Base-by-base conservation (phyloP, 1,284 basidiomycete species). In the Chondrostereum purpureum region DNA sequence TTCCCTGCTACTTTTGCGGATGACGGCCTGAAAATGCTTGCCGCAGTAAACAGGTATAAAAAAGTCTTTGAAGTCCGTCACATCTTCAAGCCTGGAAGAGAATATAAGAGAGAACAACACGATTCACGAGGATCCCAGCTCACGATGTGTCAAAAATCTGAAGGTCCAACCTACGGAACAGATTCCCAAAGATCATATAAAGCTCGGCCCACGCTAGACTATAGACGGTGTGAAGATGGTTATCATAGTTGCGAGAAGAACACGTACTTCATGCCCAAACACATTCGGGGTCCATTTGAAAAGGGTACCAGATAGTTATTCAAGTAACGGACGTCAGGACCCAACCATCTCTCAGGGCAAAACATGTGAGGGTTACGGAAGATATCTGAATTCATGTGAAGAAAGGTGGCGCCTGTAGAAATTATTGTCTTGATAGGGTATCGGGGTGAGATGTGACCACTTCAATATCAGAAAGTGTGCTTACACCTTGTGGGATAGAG, bases 211-310 rank as follows among this genome's bases (percentile, higher is more conserved):
- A 60, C 2, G 52, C 60, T 13, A 62, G 43, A 41, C 60, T 62
- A 37, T 2, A 8, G 39, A 21, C 12, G 2, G 12, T 31, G 35
- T 21, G 14, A 3, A 24, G 1, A 3, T n/a, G n/a, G n/a, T n/a
- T n/a, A 8, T 18, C 19, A 21, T 33, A n/a, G 19, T 1, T 14
- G 16, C 8, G 18, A 24, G 14, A 1, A 21, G 11, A 20, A 4
- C 12, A 46, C 45, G 16, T 33, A 44, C 49, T 48, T 44, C 3
- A 43, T 20, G 5, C 39, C 62, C 19, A 58, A 39, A 51, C 61
- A 62, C 34, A 50, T 57, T 43, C 64, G 49, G 11, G 62, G 62
- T 5, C 64, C 64, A 46, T 55, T 62, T 4, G 63, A 61, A 43
- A 66, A 65, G 4, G 60, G 50, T 16, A 64, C 56, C 16, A 63